Evolutionary conservation across 441 rosid species (phyloP).

Genomic region (Macaranga tanarius): DNA sequence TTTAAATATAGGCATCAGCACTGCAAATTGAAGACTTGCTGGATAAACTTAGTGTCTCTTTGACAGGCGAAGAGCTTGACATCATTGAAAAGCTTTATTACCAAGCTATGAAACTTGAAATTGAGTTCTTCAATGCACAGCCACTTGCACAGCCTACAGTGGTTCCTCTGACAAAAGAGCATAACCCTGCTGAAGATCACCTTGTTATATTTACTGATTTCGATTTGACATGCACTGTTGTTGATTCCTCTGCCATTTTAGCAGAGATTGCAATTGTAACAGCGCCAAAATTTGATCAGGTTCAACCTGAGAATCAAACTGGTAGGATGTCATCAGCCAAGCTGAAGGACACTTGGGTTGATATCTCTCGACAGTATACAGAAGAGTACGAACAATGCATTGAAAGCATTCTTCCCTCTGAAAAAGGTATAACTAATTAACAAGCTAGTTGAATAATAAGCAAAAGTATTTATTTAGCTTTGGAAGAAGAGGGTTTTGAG

Average conservation of each 20-base stretch:
- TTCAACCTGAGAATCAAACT: conserved; percentile 50
- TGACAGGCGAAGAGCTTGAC: conserved; percentile 96
- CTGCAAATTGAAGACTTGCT: conserved; percentile 88
- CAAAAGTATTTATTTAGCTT: not conserved
- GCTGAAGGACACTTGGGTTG: conserved; percentile 73
- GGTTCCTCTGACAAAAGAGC: conserved; percentile 65
- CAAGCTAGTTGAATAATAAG: conserved; percentile 11
- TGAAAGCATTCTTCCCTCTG: conserved; percentile 62
- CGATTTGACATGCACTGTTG: conserved; percentile 89
- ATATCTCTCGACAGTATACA: conserved; percentile 70
- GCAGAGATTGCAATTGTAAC: conserved; percentile 94
- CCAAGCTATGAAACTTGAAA: conserved; percentile 97
- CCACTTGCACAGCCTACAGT: conserved; percentile 61
- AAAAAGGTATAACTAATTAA: conserved; percentile 46
- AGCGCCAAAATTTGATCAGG: conserved; percentile 74
- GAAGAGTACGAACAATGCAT: conserved; percentile 92
- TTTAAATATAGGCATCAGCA: conserved; percentile 69
- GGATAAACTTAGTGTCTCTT: conserved; percentile 84
- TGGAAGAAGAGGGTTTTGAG: not conserved
- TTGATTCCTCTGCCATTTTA: conserved; percentile 96
- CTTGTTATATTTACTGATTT: conserved; percentile 84
- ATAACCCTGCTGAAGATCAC: conserved; percentile 48
- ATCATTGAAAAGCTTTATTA: conserved; percentile 88
- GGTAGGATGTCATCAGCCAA: conserved; percentile 72
- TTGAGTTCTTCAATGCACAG: conserved; percentile 84